These are phyloP conservation scores for Tuber magnatum DNA, from an alignment of 495 filamentous ascomycete genomes.

Conservation along the genomic window DNA sequence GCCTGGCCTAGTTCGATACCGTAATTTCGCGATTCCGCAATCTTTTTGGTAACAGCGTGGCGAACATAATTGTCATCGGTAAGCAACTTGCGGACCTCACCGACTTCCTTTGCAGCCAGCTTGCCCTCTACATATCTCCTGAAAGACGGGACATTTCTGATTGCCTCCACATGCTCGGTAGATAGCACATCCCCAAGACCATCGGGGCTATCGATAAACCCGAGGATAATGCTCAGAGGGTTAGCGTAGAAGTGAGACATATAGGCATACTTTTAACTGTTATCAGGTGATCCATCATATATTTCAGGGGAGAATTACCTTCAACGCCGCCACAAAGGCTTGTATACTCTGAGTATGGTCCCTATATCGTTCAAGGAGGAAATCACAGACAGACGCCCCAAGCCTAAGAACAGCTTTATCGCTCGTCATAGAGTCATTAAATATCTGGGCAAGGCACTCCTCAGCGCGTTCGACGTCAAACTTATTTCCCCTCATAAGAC, in stretches of 20 bases:
- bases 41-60: slow-evolving; percentile 40
- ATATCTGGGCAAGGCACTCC: slow-evolving; percentile 69
- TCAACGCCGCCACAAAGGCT: slow-evolving; percentile 67
- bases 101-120: slow-evolving; percentile 44
- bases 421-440: slow-evolving; percentile 59
- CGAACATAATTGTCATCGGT: slow-evolving; percentile 49
- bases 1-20: slow-evolving; percentile 48
- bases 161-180: slow-evolving; percentile 60
- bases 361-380: slow-evolving; percentile 66
- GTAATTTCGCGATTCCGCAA: slow-evolving; percentile 43
- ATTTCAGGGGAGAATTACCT: slow-evolving; percentile 50
- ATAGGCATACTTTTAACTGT: slow-evolving; percentile 63
- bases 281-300: slow-evolving; percentile 1
- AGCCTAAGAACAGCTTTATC: slow-evolving; percentile 54
- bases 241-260: slow-evolving; percentile 97
- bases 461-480: slow-evolving; percentile 77
- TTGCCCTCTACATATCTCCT: slow-evolving; percentile 48
- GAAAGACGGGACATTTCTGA: slow-evolving; percentile 76
- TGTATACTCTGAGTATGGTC: slow-evolving; percentile 85
- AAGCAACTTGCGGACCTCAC: slow-evolving; percentile 48
- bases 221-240: slow-evolving; percentile 63
- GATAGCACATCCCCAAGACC: slow-evolving; percentile 45
- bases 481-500: slow-evolving; percentile 63
- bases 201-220: slow-evolving; percentile 39
- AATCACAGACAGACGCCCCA: slow-evolving; percentile 57